Evolutionary conservation across 768 basidiomycete species (phyloP).

Genomic region (Scleroderma bovista): DNA sequence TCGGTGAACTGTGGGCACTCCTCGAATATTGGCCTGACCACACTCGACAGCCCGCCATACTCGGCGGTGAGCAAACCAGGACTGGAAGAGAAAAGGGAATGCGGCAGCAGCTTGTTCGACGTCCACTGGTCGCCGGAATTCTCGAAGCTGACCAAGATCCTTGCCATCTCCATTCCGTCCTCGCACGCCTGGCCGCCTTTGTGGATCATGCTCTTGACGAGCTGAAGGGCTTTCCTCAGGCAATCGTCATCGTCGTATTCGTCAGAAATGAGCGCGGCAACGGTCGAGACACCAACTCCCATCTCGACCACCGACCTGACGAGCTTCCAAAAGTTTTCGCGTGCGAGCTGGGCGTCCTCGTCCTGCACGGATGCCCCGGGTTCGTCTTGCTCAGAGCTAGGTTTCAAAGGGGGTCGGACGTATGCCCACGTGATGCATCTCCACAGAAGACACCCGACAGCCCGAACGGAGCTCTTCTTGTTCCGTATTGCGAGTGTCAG

Average conservation of each 20-base stretch:
- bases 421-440: conserved; percentile 61
- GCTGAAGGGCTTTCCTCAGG: conserved; percentile 41
- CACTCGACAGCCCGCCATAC: conserved; percentile 39
- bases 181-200: conserved; percentile 46
- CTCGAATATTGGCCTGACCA: conserved; percentile 49
- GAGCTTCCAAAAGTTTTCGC: conserved; percentile 42
- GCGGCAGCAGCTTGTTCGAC: conserved; percentile 43
- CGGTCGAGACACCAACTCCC: conserved; percentile 50
- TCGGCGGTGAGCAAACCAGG: conserved; percentile 54
- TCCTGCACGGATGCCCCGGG: conserved; percentile 11
- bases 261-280: conserved; percentile 49
- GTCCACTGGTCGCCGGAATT: conserved; percentile 38
- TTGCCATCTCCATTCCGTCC: conserved; percentile 51
- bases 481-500: conserved; percentile 54
- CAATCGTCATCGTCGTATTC: conserved; percentile 34
- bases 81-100: conserved; percentile 48
- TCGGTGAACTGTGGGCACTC: conserved; percentile 50
- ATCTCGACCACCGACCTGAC: conserved; percentile 51
- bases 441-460: conserved; percentile 60
- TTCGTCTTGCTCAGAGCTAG: conserved; percentile 21
- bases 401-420: conserved; percentile 44
- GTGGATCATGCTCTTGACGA: conserved; percentile 53
- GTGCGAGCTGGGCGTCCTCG: conserved; percentile 22
- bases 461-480: conserved; percentile 59
- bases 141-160: conserved; percentile 34